These are phyloP conservation scores for Sphaerostilbella broomeana DNA, from an alignment of 2,329 filamentous ascomycete genomes.

Conservation along the genomic window DNA sequence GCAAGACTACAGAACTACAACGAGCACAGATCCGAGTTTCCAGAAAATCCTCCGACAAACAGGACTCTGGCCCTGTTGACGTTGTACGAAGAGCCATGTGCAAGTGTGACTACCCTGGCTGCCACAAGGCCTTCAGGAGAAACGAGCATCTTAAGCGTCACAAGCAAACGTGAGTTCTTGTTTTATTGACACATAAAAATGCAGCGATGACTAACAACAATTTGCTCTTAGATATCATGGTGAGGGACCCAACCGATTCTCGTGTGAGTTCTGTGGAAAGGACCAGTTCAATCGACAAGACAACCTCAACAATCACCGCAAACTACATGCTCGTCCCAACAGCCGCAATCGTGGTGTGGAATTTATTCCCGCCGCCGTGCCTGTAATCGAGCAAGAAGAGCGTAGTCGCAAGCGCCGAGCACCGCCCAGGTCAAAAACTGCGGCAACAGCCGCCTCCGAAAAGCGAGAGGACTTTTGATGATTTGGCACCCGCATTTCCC, in stretches of 20 bases:
- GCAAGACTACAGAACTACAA: slow-evolving; percentile 39
- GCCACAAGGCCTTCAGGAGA: slow-evolving; percentile 43
- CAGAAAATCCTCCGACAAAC: slow-evolving; percentile 25
- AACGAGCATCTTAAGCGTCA: slow-evolving; percentile 53
- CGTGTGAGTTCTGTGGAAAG: slow-evolving; percentile 37
- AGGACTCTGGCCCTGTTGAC: slow-evolving; percentile 26
- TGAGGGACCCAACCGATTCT: slow-evolving; percentile 33
- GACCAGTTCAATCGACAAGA: slow-evolving; percentile 36
- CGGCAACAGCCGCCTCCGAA: slow-evolving; percentile 13
- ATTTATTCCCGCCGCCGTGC: slow-evolving; percentile 34
- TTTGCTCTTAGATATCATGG: slow-evolving; percentile 26
- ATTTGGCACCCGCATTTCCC: background rate
- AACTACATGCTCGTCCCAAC: slow-evolving; percentile 34
- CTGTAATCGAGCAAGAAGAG: slow-evolving; percentile 35
- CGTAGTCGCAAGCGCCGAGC: slow-evolving; percentile 34
- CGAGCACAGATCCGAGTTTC: slow-evolving; percentile 31
- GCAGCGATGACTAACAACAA: background rate
- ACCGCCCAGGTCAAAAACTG: slow-evolving; percentile 31
- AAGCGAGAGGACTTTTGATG: slow-evolving; percentile 27
- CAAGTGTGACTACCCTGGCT: slow-evolving; percentile 41
- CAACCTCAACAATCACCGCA: slow-evolving; percentile 38
- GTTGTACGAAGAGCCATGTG: slow-evolving; percentile 35
- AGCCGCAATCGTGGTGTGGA: slow-evolving; percentile 34
- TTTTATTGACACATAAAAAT: background rate
- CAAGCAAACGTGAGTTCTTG: slow-evolving; percentile 40